Base-by-base conservation (phyloP, 1,284 basidiomycete genomes). In the Boletellus dicymbophilus region DNA sequence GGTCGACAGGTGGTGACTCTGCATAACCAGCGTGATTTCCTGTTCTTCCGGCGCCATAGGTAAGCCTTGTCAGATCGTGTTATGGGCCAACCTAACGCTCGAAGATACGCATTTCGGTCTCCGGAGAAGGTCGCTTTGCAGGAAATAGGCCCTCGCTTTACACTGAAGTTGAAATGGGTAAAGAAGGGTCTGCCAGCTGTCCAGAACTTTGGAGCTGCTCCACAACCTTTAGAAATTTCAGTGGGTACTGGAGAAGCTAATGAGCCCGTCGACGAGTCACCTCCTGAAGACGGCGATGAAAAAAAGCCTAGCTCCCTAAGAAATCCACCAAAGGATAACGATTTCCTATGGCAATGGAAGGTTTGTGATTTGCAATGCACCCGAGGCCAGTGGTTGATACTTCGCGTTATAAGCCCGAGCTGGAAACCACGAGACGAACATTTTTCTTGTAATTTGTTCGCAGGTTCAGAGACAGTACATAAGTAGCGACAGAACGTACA, bases 81-180 rank as follows among this genome's bases (percentile, higher is more conserved):
- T 25, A 27, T 37, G 20, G 13, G 10, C 21, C 26, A 20, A 44
- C 7, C 44, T 55, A 13, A 66, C 33, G 21, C 18, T 44, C 31
- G 7, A 44, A 93, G 94, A 60, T 98, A 98, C 68, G 92, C 93
- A 37, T 98, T 98, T 70, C 84, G 93, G 41, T 92, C 91, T 1
- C 77, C 88, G 6, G 93, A 95, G 58, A 95, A 93, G 65, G 95
- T 98, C 11, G 86, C 90, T 16, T 73, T 99, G 44, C 97, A 99
- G 70, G 97, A 99, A 70, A 99, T 99, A 54, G 97, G 97, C 0
- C 97, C 97, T 6, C 83, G 96, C 25, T 98, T 99, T 67, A 99
- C 97, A 0, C 77, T 99, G 18, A 99, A 99, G 73, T 73, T 99
- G 50, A 77, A 89, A 28, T 96, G 88, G 76, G 70, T 99, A 54